Base-by-base conservation (phyloP, 2,329 filamentous ascomycete species). In the Penicillium oxalicum region DNA sequence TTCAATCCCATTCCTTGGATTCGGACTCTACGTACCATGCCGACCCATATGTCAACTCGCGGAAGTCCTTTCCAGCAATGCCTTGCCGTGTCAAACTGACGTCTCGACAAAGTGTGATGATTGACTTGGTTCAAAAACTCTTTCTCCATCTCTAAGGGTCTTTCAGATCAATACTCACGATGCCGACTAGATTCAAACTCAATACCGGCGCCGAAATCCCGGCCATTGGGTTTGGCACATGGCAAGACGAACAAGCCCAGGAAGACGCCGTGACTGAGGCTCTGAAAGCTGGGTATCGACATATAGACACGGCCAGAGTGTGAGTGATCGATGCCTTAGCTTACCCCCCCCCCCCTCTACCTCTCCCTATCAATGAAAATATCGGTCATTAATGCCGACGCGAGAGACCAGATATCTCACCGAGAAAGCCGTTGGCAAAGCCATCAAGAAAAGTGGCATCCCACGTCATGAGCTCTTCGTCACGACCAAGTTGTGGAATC, bases 401-500 rank as follows among this genome's bases (percentile, higher is more conserved):
- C 24, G 33, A 6, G 27, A 4, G 8, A 34, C 13, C 32, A 73
- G 70, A 62, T 86, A 86, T 61, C 74, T 75, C 47, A 88, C 84
- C 49, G 84, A 86, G 64, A 75, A 75, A 47, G 81, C 84, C 45
- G 82, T 86, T 0, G 86, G 83, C 9, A 70, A 76, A 55, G 85
- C 80, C 18, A 80, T 87, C 61, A 78, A 75, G 56, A 77, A 83
- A 52, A 79, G 79, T 29, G 77, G 83, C 40, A 75, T 87, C 9
- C 82, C 83, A 50, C 76, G 83, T 40, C 71, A 80, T 38, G 75
- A 86, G 48, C 70, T 87, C 53, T 87, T 86, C 67, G 74, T 87
- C 56, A 83, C 80, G 2, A 82, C 80, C 9, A 87, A 86, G 65
- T 70, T 86, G 33, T 85, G 81, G 81, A 84, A 83, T 69, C 82